Percentiles rank a stretch among this genome's conserved stretches.
phyloP scores from a whole-genome alignment of 2,329 filamentous ascomycete species.

The Cladophialophora exuberans region DNA sequence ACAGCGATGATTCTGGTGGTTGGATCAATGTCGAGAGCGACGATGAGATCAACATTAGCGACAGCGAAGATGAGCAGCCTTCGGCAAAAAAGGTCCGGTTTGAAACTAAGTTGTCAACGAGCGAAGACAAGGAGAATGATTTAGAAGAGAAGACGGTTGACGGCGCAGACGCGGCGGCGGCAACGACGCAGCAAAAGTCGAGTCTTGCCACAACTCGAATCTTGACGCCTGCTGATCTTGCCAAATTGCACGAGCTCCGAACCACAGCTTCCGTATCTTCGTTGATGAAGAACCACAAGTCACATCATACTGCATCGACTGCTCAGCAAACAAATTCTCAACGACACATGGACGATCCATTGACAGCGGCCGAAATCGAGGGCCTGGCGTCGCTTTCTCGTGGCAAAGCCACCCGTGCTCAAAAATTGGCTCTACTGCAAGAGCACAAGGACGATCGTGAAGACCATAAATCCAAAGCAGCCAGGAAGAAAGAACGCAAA shows the following conservation, averaged over 20 bases:
- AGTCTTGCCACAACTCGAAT: conserved; percentile 91
- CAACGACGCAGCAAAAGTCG: conserved; percentile 45
- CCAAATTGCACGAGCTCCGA: conserved; percentile 88
- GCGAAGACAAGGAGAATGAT: conserved; percentile 42
- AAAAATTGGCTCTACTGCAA: conserved; percentile 79
- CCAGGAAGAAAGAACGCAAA: conserved; percentile 85
- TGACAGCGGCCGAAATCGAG: conserved; percentile 91
- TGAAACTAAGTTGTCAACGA: conserved; percentile 38
- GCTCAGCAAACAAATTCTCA: conserved; percentile 49
- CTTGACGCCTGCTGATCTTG: conserved; percentile 92
- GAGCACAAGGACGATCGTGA: conserved; percentile 77
- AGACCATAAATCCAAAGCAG: conserved; percentile 84
- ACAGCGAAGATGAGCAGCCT: conserved; percentile 74
- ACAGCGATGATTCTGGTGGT: conserved; percentile 75
- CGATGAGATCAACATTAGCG: conserved; percentile 72
- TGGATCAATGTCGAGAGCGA: conserved; percentile 92
- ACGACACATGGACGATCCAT: conserved; percentile 80
- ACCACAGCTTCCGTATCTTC: conserved; percentile 72
- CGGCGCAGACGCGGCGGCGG: not conserved
- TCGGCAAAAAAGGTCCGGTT: conserved; percentile 65
- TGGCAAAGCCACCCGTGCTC: conserved; percentile 85
- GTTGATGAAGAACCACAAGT: conserved; percentile 45
- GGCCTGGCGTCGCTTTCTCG: conserved; percentile 72
- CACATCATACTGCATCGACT: conserved; percentile 50
- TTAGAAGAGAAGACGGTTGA: conserved; percentile 1